These are phyloP conservation scores for Didymellaceae sp. DNA, from an alignment of 2,329 filamentous ascomycete species.

Conservation along the genomic window DNA sequence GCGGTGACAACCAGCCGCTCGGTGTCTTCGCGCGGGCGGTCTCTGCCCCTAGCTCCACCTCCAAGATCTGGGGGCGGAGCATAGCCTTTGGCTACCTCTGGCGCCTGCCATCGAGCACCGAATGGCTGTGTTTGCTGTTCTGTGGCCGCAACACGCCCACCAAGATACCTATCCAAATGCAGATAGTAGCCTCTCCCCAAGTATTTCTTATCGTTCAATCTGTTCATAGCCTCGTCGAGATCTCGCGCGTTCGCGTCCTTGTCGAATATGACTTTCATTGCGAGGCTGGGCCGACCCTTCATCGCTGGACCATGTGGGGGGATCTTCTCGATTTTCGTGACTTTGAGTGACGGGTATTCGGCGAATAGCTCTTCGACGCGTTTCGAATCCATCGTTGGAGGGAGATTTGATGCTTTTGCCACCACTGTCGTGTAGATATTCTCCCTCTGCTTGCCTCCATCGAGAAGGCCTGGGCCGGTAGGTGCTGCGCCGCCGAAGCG, in stretches of 20 bases:
- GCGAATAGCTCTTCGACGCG: slow-evolving; percentile 40
- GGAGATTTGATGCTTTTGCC: slow-evolving; percentile 43
- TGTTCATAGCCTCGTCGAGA: slow-evolving; percentile 41
- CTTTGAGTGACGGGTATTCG: slow-evolving; percentile 40
- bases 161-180: slow-evolving; percentile 43
- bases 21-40: slow-evolving; percentile 30
- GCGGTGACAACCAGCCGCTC: slow-evolving; percentile 53
- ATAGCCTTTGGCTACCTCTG: slow-evolving; percentile 38
- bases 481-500: slow-evolving; percentile 23
- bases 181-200: slow-evolving; percentile 43
- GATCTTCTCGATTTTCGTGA: slow-evolving; percentile 40
- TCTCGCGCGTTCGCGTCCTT: slow-evolving; percentile 37
- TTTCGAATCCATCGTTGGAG: slow-evolving; percentile 32
- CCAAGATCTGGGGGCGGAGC: slow-evolving; percentile 40
- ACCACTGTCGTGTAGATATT: slow-evolving; percentile 40
- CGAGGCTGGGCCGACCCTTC: slow-evolving; percentile 31
- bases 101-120: slow-evolving; percentile 38
- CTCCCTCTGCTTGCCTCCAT: slow-evolving; percentile 27
- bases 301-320: slow-evolving; percentile 27
- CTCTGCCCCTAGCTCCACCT: slow-evolving; percentile 26
- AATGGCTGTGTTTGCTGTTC: slow-evolving; percentile 37
- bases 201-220: slow-evolving; percentile 44
- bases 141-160: slow-evolving; percentile 31
- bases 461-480: slow-evolving; percentile 23
- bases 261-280: slow-evolving; percentile 45